Percentiles rank a stretch among this genome's conserved stretches.
These are phyloP conservation scores for Aspergillus fumigatiaffinis DNA, from an alignment of 2,329 filamentous ascomycete genomes.

Conservation along the genomic window DNA sequence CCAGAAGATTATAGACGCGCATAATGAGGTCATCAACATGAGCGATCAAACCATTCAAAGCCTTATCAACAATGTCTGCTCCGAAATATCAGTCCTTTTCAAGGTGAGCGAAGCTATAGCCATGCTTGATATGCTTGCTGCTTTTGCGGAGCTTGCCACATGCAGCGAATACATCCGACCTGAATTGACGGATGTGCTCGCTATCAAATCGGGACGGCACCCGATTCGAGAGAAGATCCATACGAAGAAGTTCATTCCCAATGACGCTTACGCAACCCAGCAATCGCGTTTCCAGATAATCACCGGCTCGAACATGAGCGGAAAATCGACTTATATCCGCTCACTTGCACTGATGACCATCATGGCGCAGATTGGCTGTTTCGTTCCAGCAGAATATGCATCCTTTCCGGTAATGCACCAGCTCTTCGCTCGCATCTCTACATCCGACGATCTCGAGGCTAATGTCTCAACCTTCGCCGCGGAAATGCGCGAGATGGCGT, in stretches of 20 bases:
- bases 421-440: constrained; percentile 81
- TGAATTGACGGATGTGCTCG: constrained; percentile 63
- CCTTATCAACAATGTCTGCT: constrained; percentile 68
- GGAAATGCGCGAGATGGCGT: constrained; percentile 95
- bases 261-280: constrained; percentile 80
- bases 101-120: constrained; percentile 81
- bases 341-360: constrained; percentile 78
- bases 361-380: constrained; percentile 91
- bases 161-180: constrained; percentile 66
- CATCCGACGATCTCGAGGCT: constrained; percentile 81
- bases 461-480: constrained; percentile 91
- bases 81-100: constrained; percentile 70
- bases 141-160: constrained; percentile 71
- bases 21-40: constrained; percentile 77
- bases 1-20: constrained; percentile 70
- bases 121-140: constrained; percentile 77
- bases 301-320: constrained; percentile 97
- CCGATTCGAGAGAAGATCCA: constrained; percentile 74
- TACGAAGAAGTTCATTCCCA: constrained; percentile 69
- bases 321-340: constrained; percentile 92
- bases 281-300: constrained; percentile 86
- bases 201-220: constrained; percentile 70
- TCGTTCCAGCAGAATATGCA: constrained; percentile 82
- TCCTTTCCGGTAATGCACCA: constrained; percentile 75
- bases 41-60: constrained; percentile 73